Percentiles rank a stretch among this genome's conserved stretches.
These are phyloP conservation scores for Cordyceps cicadae DNA, from an alignment of 2,329 filamentous ascomycete species.

Conservation along the genomic window DNA sequence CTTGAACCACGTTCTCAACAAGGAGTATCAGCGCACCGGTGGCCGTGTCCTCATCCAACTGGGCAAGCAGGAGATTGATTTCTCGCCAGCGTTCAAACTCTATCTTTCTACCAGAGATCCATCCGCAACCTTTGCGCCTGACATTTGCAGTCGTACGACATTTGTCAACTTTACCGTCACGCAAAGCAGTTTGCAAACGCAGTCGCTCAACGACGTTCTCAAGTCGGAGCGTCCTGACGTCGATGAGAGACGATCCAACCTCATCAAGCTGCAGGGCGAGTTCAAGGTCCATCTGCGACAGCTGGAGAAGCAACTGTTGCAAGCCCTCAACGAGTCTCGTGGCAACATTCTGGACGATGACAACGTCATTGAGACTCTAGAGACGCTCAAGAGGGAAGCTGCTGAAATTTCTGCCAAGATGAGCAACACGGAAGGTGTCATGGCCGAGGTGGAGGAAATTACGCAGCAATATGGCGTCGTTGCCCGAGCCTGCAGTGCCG, in stretches of 20 bases:
- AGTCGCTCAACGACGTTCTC: constrained; percentile 93
- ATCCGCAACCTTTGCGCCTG: constrained; percentile 88
- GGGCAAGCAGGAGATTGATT: constrained; percentile 97
- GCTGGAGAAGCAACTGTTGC: constrained; percentile 85
- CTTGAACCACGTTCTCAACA: constrained; percentile 96
- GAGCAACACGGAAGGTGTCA: constrained; percentile 91
- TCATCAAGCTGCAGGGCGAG: constrained; percentile 97
- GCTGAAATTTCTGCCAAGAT: constrained; percentile 96
- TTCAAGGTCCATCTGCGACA: constrained; percentile 97
- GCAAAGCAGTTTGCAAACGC: constrained; percentile 95
- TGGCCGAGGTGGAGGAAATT: constrained; percentile 95
- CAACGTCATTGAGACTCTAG: constrained; percentile 93
- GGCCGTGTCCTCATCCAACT: constrained; percentile 97
- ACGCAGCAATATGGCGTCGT: constrained; percentile 91
- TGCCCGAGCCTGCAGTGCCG: constrained; percentile 89
- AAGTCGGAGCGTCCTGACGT: constrained; percentile 97
- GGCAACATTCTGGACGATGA: constrained; percentile 98
- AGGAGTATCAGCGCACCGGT: constrained; percentile 97
- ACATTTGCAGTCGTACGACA: constrained; percentile 95
- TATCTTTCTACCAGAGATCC: constrained; percentile 94
- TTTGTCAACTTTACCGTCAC: constrained; percentile 99
- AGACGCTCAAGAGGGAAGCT: constrained; percentile 95
- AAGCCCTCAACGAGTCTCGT: constrained; percentile 92
- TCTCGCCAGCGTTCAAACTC: constrained; percentile 91
- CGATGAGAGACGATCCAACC: constrained; percentile 88